A percentile compares a stretch with the other conserved stretches of the same genome.
Conservation (phyloP, 345 rosid species). For the Rhizophora apiculata region DNA sequence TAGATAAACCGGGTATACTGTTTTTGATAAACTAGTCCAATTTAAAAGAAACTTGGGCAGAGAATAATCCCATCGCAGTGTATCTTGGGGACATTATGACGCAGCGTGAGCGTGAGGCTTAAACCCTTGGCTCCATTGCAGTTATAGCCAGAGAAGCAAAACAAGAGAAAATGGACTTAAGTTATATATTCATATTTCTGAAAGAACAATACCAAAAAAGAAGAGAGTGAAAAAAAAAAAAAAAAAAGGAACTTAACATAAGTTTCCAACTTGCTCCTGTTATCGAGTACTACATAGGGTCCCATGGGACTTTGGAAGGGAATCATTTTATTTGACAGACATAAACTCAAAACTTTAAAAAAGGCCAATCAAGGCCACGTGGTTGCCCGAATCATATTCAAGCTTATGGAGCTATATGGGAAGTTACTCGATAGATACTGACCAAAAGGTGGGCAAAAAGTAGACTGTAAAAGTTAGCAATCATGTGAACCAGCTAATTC, state of each 20-base stretch:
- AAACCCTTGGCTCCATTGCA: conserved; percentile 10
- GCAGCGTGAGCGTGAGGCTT: not conserved
- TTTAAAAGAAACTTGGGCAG: no score
- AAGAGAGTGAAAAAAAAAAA: no score
- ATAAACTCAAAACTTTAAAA: conserved; percentile 4
- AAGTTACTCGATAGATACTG: conserved; percentile 12
- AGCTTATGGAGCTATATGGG: conserved; percentile 5
- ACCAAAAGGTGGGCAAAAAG: not conserved
- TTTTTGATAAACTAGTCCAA: no score
- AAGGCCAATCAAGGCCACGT: not conserved
- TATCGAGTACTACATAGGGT: not conserved
- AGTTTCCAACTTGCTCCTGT: not conserved
- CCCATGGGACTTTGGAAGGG: conserved; percentile 12
- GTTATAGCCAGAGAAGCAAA: not conserved
- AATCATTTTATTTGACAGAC: conserved; percentile 13
- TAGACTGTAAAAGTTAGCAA: conserved; percentile 11
- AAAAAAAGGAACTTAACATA: not conserved
- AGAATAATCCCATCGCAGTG: no score
- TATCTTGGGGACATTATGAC: not conserved
- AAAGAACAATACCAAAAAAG: not conserved
- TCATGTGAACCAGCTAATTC: conserved; percentile 14
- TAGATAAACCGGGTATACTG: no score
- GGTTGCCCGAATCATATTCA: conserved; percentile 4
- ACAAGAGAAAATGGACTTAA: not conserved
- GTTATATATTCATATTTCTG: not conserved